Evolutionary conservation across 2,329 filamentous ascomycete genomes (phyloP).

Genomic region (Cercospora sojina): DNA sequence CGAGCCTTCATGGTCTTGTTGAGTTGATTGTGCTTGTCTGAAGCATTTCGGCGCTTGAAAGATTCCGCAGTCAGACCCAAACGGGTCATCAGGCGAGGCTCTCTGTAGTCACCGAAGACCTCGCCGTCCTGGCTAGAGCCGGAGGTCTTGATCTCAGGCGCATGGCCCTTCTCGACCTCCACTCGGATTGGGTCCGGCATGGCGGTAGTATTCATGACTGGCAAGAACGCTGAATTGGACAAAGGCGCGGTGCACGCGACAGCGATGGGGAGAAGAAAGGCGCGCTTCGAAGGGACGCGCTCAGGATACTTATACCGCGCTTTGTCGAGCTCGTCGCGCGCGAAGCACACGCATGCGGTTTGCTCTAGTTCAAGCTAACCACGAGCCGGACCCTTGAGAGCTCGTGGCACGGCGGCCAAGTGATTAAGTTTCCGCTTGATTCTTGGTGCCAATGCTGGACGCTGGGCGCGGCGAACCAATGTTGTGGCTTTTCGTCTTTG

Average conservation of each 20-base stretch:
- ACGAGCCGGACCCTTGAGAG: slow-evolving; percentile 10
- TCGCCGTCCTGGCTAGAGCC: slow-evolving; percentile 24
- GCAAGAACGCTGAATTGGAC: neutral
- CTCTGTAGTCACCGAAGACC: slow-evolving; percentile 17
- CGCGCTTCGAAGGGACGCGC: neutral
- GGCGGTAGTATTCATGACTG: slow-evolving; percentile 14
- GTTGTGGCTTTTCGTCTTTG: slow-evolving; percentile 13
- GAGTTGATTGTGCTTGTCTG: slow-evolving; percentile 37
- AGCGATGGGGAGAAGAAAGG: neutral
- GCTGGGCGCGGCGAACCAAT: slow-evolving; percentile 21
- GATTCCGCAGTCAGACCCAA: slow-evolving; percentile 36
- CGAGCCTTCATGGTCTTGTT: slow-evolving; percentile 36
- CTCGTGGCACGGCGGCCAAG: slow-evolving; percentile 13
- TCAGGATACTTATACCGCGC: slow-evolving; percentile 16
- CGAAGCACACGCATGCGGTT: slow-evolving; percentile 12
- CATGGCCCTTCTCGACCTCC: slow-evolving; percentile 25
- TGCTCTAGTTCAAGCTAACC: slow-evolving; percentile 15
- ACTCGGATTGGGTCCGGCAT: slow-evolving; percentile 11
- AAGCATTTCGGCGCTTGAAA: slow-evolving; percentile 33
- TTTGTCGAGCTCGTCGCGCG: neutral
- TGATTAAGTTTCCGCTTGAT: slow-evolving; percentile 6
- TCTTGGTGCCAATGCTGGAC: slow-evolving; percentile 19
- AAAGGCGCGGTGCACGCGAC: slow-evolving; percentile 6
- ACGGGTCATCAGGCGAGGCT: slow-evolving; percentile 30
- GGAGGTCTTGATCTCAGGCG: slow-evolving; percentile 15